Conservation (phyloP, 1,284 basidiomycete genomes). For the Agaricales sp. region DNA sequence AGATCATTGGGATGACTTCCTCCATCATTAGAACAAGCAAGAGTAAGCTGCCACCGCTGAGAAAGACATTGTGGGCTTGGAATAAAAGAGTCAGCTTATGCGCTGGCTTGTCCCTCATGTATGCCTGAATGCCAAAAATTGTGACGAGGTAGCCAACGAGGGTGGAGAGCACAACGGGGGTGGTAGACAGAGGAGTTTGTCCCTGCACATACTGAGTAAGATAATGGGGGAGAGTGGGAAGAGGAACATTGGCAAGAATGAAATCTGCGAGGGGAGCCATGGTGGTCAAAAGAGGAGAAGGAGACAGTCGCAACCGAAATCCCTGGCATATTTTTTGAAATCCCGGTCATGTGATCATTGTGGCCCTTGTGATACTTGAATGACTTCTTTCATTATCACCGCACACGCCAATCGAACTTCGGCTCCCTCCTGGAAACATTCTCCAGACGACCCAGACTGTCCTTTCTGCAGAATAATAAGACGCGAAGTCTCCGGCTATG, state of each 20-base stretch:
- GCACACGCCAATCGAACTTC: conserved; percentile 40
- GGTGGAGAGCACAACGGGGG: conserved; percentile 58
- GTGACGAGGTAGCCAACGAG: conserved; percentile 78
- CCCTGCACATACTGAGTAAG: conserved; percentile 54
- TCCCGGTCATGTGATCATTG: no score
- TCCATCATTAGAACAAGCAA: conserved; percentile 84
- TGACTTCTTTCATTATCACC: conserved; percentile 67
- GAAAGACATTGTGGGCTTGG: conserved; percentile 86
- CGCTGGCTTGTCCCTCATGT: conserved; percentile 74
- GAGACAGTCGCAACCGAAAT: no score
- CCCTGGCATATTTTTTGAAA: no score
- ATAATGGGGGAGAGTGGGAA: conserved; percentile 46
- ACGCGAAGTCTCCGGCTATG: conserved; percentile 33
- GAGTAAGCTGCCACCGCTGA: conserved; percentile 75
- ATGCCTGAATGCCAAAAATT: conserved; percentile 79
- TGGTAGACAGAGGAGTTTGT: conserved; percentile 50
- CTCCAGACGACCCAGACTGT: conserved; percentile 27
- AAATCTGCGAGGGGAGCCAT: conserved; percentile 71
- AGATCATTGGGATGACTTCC: conserved; percentile 74
- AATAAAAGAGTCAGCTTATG: conserved; percentile 82
- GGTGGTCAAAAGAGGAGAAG: no score
- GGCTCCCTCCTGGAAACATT: conserved; percentile 32
- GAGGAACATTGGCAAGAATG: conserved; percentile 44
- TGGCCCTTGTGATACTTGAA: no score
- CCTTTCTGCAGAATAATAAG: conserved; percentile 54